These are phyloP conservation scores for Diaporthe helianthi DNA, from an alignment of 2,329 filamentous ascomycete genomes.

Conservation along the genomic window DNA sequence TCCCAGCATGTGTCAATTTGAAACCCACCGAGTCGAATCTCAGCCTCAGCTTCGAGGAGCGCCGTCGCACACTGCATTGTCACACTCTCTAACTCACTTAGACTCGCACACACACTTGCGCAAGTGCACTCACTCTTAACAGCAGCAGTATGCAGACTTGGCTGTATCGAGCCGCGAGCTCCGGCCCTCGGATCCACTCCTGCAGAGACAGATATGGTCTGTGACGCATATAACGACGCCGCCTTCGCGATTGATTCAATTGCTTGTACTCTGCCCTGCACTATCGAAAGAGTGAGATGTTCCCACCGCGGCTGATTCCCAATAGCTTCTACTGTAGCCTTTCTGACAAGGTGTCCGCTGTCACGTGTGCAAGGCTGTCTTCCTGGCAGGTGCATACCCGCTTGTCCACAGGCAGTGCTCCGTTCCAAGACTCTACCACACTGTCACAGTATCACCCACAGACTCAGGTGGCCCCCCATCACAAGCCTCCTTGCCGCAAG, in stretches of 20 bases:
- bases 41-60: slow-evolving; percentile 14
- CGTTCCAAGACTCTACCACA: neutral
- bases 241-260: slow-evolving; percentile 7
- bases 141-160: slow-evolving; percentile 6
- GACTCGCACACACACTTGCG: neutral
- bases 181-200: neutral
- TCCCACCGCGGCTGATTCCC: neutral
- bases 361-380: slow-evolving; percentile 1
- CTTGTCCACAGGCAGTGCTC: neutral
- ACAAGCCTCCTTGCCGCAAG: neutral
- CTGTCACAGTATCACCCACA: slow-evolving; percentile 3
- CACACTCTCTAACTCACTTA: neutral
- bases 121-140: neutral
- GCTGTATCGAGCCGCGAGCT: slow-evolving; percentile 5
- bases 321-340: neutral
- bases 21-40: slow-evolving; percentile 10
- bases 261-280: neutral
- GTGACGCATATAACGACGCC: slow-evolving; percentile 14
- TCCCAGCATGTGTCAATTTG: slow-evolving; percentile 12
- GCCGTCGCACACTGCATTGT: slow-evolving; percentile 6
- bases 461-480: neutral
- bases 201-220: neutral
- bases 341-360: slow-evolving; percentile 1
- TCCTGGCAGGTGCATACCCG: slow-evolving; percentile 10
- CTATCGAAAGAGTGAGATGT: neutral